Evolutionary conservation across 2,329 filamentous ascomycete species (phyloP), one percentile per base, ranked within the genome.

Genomic region (Colletotrichum sp.): DNA sequence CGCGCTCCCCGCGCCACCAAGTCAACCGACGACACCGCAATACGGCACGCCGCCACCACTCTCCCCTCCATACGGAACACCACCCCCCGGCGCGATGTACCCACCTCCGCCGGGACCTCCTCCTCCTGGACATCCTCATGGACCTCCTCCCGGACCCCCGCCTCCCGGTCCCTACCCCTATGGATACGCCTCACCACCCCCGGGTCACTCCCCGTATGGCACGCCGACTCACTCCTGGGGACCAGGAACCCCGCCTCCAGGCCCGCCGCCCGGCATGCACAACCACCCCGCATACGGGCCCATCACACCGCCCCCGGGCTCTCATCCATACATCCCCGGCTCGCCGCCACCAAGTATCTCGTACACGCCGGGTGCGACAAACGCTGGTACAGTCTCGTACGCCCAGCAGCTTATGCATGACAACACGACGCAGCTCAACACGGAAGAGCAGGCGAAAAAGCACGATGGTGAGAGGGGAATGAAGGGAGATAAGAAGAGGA

Each of bases 331-430:
- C 44, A 13, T n/a, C 1, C 68, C 68, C 0, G 60, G 68, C 12
- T 52, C 68, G 6, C 68, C 59, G 15, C 68, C 68, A 16, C 73
- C 73, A 18, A 63, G 57, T 1, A 63, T 70, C 15, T 63, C 57
- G 0, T 70, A 70, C 68, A 70, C 68, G 16, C 70, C 64, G 0
- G 73, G 64, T 16, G 67, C 64, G 2, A 24, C 82, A 32, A 79
- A 82, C 26, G 80, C 84, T 24, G 84, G 85, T 55, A 87, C 88
- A 5, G 85, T 90, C n/a, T 85, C 86, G 32, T 79, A 87, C 30
- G 90, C 89, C 0, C 86, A 89, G 74, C 83, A 89, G 77, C 86
- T 91, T 44, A 91, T 91, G 89, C 85, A 90, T 60, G 85, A 89
- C 15, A 86, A 91, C 71, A 91, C 90, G 0, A 88, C 84, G 9